Conservation (phyloP, 305 asterid genomes). For the Salvia sclarea region DNA sequence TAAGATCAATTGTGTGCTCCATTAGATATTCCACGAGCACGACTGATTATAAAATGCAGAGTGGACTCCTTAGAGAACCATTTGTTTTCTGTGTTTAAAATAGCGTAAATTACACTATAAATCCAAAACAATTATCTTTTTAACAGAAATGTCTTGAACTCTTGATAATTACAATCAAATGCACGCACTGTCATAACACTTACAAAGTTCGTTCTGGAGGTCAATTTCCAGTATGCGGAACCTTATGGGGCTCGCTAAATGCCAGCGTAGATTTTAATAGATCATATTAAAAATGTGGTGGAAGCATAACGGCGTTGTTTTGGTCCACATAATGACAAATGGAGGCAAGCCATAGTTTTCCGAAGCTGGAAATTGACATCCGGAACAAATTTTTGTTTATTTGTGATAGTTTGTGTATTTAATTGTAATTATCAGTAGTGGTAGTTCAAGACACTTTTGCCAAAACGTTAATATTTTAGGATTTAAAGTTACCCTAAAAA, state of each 20-base stretch:
- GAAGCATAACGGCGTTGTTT: not conserved
- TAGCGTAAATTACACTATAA: not conserved
- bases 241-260: too few species aligned
- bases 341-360: not conserved
- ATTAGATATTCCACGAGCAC: not conserved
- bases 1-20: conserved; percentile 1
- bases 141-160: too few species aligned
- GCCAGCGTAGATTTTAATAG: too few species aligned
- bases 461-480: not conserved
- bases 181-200: too few species aligned
- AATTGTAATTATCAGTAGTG: not conserved
- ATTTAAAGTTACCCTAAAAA: not conserved
- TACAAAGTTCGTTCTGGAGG: too few species aligned
- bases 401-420: not conserved
- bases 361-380: not conserved
- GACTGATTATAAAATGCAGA: not conserved
- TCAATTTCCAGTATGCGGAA: too few species aligned
- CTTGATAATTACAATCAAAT: too few species aligned
- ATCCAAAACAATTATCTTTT: too few species aligned
- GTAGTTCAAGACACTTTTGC: not conserved
- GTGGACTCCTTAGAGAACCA: not conserved
- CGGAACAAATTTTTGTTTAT: not conserved
- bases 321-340: not conserved
- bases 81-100: not conserved
- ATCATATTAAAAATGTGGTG: too few species aligned